Evolutionary conservation across 106 monocot genomes (phyloP).

Genomic region (Apostasia shenzhenica): DNA sequence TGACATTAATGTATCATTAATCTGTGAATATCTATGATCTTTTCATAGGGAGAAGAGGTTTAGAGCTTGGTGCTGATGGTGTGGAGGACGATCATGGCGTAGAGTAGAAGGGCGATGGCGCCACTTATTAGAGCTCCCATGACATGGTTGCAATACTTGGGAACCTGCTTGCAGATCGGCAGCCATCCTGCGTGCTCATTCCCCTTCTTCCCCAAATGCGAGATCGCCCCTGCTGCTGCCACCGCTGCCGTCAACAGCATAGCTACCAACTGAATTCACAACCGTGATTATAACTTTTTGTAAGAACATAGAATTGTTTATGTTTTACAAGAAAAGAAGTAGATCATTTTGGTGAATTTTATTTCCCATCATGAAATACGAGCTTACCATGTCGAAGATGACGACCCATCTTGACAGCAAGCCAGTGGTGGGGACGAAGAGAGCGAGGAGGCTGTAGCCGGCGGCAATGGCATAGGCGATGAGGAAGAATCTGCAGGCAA

Average conservation of each 20-base stretch:
- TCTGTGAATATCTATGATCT: no score
- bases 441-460: slow-evolving; percentile 39
- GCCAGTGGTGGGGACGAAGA: slow-evolving; percentile 25
- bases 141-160: slow-evolving; percentile 52
- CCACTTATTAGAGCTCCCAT: slow-evolving; percentile 47
- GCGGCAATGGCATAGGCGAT: slow-evolving; percentile 32
- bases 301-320: not conserved
- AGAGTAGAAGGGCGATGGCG: slow-evolving; percentile 27
- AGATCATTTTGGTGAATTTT: no score
- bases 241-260: slow-evolving; percentile 53
- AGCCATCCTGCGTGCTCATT: slow-evolving; percentile 69
- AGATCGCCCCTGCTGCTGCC: slow-evolving; percentile 45
- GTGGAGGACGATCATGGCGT: slow-evolving; percentile 34
- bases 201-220: slow-evolving; percentile 67
- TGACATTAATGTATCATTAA: no score
- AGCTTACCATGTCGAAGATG: slow-evolving; percentile 41
- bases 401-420: slow-evolving; percentile 25
- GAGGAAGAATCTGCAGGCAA: slow-evolving; percentile 51
- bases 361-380: not conserved
- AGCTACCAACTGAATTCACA: slow-evolving; percentile 27
- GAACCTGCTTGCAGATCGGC: slow-evolving; percentile 57
- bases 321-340: not conserved
- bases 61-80: slow-evolving; percentile 20
- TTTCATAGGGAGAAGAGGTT: slow-evolving; percentile 2
- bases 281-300: not conserved